These are phyloP conservation scores for Xerocomellus chrysenteron DNA, from an alignment of 768 basidiomycete genomes.

Conservation along the genomic window DNA sequence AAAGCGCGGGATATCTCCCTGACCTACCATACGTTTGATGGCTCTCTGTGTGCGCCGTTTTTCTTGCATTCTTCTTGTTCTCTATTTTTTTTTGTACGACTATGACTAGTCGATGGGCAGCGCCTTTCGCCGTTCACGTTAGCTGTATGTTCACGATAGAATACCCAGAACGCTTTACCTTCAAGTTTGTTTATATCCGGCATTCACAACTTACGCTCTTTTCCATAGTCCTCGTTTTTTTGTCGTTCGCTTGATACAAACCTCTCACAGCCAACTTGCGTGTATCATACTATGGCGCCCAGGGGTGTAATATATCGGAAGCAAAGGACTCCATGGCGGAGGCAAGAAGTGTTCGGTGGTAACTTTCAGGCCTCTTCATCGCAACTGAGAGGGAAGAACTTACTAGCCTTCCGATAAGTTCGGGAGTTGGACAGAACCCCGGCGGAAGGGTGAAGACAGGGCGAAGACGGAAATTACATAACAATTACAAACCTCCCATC, in stretches of 20 bases:
- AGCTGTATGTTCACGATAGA: conserved; percentile 13
- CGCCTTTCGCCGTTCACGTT: conserved; percentile 14
- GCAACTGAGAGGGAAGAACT: background rate
- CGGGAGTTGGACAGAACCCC: too few species aligned
- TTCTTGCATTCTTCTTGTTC: background rate
- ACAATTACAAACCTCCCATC: background rate
- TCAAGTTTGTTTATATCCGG: conserved; percentile 8
- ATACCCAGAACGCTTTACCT: conserved; percentile 20
- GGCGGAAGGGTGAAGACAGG: too few species aligned
- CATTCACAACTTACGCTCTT: conserved; percentile 19
- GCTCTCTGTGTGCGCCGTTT: background rate
- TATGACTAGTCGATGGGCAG: conserved; percentile 18
- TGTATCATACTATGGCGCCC: background rate
- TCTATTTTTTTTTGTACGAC: conserved; percentile 15
- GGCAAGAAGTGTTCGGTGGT: background rate
- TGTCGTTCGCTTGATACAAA: conserved; percentile 18
- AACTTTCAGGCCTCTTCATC: background rate
- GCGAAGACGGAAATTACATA: conserved; percentile 13
- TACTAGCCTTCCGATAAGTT: too few species aligned
- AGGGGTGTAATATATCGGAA: background rate
- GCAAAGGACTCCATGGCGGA: background rate
- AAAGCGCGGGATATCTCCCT: conserved; percentile 29
- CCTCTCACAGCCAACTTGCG: background rate
- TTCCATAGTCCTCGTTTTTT: conserved; percentile 12
- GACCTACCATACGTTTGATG: conserved; percentile 24